These are phyloP conservation scores for Tephrocybe rancida DNA, from an alignment of 768 basidiomycete species.

Conservation along the genomic window DNA sequence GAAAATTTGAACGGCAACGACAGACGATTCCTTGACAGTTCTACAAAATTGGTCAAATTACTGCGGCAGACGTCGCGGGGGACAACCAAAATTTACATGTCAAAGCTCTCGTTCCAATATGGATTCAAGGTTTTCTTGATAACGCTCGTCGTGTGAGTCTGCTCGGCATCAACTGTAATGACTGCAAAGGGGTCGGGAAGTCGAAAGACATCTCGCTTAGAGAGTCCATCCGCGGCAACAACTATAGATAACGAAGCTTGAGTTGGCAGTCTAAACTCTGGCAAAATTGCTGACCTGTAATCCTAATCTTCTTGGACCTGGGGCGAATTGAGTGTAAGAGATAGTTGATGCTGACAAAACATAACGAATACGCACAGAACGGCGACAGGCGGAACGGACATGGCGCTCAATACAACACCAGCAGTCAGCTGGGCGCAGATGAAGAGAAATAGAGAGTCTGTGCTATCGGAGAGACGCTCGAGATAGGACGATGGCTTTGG, in stretches of 20 bases:
- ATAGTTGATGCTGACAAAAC: conserved; percentile 2
- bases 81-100: conserved; percentile 65
- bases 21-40: conserved; percentile 96
- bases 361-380: conserved; percentile 39
- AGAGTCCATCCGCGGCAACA: conserved; percentile 92
- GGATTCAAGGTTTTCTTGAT: conserved; percentile 96
- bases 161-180: conserved; percentile 96
- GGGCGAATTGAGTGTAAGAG: neutral
- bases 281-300: conserved; percentile 57
- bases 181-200: conserved; percentile 98
- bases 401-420: conserved; percentile 20
- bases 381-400: conserved; percentile 48
- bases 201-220: conserved; percentile 94
- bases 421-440: neutral
- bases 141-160: conserved; percentile 95
- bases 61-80: conserved; percentile 1
- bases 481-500: neutral
- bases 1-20: conserved; percentile 97
- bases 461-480: neutral
- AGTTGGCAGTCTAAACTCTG: neutral
- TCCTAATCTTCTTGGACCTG: conserved; percentile 74
- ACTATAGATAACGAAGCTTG: conserved; percentile 46
- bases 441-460: neutral
- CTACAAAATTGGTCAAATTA: conserved; percentile 38
- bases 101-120: conserved; percentile 98